Conservation (phyloP, 306 rosid genomes). For the Prunus mongolica region DNA sequence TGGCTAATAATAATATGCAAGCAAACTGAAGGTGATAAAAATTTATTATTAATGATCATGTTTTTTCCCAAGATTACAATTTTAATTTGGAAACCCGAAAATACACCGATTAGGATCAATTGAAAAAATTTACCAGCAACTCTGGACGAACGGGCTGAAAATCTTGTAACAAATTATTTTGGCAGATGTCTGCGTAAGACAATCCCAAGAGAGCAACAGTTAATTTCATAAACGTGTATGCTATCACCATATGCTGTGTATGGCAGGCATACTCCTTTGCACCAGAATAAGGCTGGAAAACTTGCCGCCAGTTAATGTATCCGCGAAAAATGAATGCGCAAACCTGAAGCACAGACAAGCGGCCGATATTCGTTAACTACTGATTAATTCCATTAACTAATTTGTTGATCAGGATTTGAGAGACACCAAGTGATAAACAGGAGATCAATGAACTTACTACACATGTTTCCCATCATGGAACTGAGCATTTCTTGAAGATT, state of each 20-base stretch:
- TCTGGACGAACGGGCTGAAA: background rate
- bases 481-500: constrained; percentile 83
- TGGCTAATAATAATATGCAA: background rate
- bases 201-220: background rate
- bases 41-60: background rate
- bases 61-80: background rate
- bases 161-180: constrained; percentile 1
- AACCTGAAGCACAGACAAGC: background rate
- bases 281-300: background rate
- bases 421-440: background rate
- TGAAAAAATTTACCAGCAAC: background rate
- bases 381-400: background rate
- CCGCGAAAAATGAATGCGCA: background rate
- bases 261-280: constrained; percentile 4
- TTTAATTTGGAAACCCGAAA: background rate
- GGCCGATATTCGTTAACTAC: background rate
- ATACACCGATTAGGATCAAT: background rate
- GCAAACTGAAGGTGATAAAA: background rate
- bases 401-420: background rate
- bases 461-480: constrained; percentile 85
- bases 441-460: constrained; percentile 33
- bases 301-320: constrained; percentile 1
- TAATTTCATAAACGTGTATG: background rate
- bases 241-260: background rate
- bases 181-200: background rate